Base-by-base conservation (phyloP, 257 asterid species). In the Agastache rugosa region DNA sequence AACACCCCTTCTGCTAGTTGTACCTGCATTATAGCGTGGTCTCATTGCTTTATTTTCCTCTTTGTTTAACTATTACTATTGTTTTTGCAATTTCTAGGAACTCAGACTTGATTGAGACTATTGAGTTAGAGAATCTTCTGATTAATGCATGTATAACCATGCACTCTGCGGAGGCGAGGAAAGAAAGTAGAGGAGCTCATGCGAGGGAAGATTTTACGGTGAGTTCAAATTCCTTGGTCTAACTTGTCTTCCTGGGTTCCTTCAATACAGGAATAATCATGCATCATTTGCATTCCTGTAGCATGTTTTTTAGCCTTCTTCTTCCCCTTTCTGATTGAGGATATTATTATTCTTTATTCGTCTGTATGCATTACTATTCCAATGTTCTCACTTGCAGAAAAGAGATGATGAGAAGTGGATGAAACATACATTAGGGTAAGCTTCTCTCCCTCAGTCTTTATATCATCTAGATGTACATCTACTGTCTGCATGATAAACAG, bases 91-190 rank as follows among this genome's bases (percentile, higher is more conserved):
- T 70, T 34, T 35, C 0, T 70, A 95, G 99, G 98, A 95, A 95
- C 88, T 86, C 99, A 1, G 98, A 95, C 83, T 85, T 95, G 88
- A 87, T 90, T 61, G 99, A 94, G 91, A 92, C 93, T 41, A 79
- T 95, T 51, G 99, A 95, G 87, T 83, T 95, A 27, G 99, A 95
- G 85, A 95, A 95, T 76, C 97, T 95, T 74, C 80, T 95, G 79
- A 95, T 95, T 42, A 92, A 95, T 72, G 99, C 99, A 60, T 90
- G 97, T 71, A 82, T 95, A 79, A 95, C 99, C 60, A 95, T 95
- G 99, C 97, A 92, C 81, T 95, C 98, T 60, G 99, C 99, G 56
- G 99, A 92, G 86, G 99, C 98, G 16, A 89, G 98, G 86, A 92
- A 92, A 80, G 99, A 95, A 83, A 95, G 99, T 79, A 85, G 99